Percentiles rank a stretch among this genome's conserved stretches.
Conservation (phyloP, 208 protist species). For the Wallacemonas sp. region DNA sequence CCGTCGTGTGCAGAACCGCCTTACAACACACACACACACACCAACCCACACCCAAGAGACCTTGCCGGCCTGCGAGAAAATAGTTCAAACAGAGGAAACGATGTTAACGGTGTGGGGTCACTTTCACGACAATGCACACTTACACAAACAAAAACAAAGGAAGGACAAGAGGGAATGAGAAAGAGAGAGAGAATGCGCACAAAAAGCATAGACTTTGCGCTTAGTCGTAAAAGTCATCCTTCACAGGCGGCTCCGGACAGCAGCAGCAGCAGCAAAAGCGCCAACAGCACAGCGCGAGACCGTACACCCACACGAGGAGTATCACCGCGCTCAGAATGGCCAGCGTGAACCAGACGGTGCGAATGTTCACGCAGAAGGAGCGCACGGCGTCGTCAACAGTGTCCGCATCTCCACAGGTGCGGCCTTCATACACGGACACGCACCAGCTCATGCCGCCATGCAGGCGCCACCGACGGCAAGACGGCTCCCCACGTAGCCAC, state of each 20-base stretch:
- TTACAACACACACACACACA: no score
- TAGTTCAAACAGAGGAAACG: not conserved
- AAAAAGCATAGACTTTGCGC: no score
- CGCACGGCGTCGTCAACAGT: constrained; percentile 5
- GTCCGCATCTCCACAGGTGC: constrained; percentile 3
- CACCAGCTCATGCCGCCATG: constrained; percentile 19
- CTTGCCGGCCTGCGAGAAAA: no score
- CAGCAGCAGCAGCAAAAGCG: not conserved
- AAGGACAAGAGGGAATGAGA: no score
- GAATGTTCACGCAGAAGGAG: constrained; percentile 15
- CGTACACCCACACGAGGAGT: constrained; percentile 3
- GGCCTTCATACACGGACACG: constrained; percentile 9
- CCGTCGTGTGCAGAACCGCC: no score
- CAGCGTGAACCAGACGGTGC: constrained; percentile 8
- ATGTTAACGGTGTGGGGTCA: not conserved
- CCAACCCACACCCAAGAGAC: no score
- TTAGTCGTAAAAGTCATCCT: not conserved
- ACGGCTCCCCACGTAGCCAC: not conserved
- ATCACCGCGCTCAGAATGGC: not conserved
- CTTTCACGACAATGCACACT: not conserved
- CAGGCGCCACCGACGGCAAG: constrained; percentile 7
- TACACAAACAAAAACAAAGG: no score
- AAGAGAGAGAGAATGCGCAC: no score
- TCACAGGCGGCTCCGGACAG: not conserved
- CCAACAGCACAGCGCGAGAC: constrained; percentile 4